Evolutionary conservation across 2,329 filamentous ascomycete species (phyloP), one percentile per base, ranked within the genome.

Genomic region (Diplodia intermedia): DNA sequence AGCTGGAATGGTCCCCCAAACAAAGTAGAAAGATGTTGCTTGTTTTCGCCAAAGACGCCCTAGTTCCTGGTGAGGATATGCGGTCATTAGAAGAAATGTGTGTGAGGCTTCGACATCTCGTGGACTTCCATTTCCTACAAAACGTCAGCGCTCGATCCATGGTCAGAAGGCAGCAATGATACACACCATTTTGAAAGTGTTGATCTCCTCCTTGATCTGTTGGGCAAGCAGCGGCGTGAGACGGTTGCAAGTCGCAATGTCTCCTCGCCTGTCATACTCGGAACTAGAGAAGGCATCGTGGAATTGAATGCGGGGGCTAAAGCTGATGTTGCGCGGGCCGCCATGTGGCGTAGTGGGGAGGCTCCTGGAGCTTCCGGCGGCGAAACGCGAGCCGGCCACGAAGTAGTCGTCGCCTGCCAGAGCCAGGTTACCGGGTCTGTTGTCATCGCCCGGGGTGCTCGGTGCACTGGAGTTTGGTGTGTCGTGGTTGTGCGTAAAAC

Each of bases 71-170:
- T 72, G 74, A 75, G 74, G 75, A 74, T 72, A 79, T 79, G 77
- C 77, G 78, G 77, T 80, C 78, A 75, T 94, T 88, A 99, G 86
- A 99, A 98, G 87, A 99, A 99, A 86, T 99, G 95, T 75, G 95
- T 99, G 85, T 99, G 97, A 77, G 97, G 94, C 84, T 98, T 99
- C 73, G 95, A 98, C 79, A 91, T 92, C 82, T 98, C 95, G 80
- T 99, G 95, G 75, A 99, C 95, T 85, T 98, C 95, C 95, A 99
- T 99, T 84, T 99, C 95, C 95, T 98, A 66, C 18, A 12, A n/a
- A 18, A 54, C 49, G 73, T 87, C 79, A 87, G 83, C 72, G 70
- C 60, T 2, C 7, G 15, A 38, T 12, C 15, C 29, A 9, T 18
- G 6, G 4, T 47, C 12, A 20, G 18, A 31, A 12, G 12, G 7